Conservation (phyloP, 495 filamentous ascomycete species). For the Lophiostoma macrostomum region DNA sequence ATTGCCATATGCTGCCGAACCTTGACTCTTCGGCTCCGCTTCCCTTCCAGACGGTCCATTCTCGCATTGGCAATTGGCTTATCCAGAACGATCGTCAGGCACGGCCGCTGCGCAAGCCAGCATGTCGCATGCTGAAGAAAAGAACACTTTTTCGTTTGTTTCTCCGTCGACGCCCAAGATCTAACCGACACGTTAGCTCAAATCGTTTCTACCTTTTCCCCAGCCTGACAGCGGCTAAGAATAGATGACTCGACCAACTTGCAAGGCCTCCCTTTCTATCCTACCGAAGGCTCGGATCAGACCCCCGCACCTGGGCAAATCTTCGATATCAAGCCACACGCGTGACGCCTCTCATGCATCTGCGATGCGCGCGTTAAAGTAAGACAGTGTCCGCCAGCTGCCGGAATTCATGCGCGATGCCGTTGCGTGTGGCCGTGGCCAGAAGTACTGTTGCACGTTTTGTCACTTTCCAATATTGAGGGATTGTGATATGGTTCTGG, state of each 20-base stretch:
- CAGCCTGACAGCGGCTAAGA: background rate
- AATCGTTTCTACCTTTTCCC: background rate
- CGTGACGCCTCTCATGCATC: slow-evolving; percentile 9
- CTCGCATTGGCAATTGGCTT: too few species aligned
- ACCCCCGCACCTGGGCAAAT: background rate
- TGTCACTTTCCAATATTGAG: background rate
- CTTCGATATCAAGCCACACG: slow-evolving; percentile 17
- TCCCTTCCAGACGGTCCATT: slow-evolving; percentile 1
- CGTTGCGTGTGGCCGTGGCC: background rate
- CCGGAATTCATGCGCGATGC: background rate
- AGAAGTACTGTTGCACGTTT: background rate
- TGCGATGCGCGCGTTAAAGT: background rate
- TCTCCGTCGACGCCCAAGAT: slow-evolving; percentile 3
- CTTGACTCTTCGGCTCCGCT: slow-evolving; percentile 12
- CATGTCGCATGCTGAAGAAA: background rate
- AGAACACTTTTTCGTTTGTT: background rate
- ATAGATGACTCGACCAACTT: background rate
- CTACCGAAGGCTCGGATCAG: slow-evolving; percentile 7
- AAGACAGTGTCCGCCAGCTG: background rate
- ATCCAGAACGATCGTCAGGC: slow-evolving; percentile 28
- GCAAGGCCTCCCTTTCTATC: background rate
- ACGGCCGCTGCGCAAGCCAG: slow-evolving; percentile 7
- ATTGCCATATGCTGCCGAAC: slow-evolving; percentile 17
- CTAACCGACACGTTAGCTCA: slow-evolving; percentile 7
- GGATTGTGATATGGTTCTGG: background rate